Percentiles rank a stretch among this genome's conserved stretches.
Evolutionary conservation across 2,329 filamentous ascomycete genomes (phyloP).

Genomic region (Apiospora pterosperma): DNA sequence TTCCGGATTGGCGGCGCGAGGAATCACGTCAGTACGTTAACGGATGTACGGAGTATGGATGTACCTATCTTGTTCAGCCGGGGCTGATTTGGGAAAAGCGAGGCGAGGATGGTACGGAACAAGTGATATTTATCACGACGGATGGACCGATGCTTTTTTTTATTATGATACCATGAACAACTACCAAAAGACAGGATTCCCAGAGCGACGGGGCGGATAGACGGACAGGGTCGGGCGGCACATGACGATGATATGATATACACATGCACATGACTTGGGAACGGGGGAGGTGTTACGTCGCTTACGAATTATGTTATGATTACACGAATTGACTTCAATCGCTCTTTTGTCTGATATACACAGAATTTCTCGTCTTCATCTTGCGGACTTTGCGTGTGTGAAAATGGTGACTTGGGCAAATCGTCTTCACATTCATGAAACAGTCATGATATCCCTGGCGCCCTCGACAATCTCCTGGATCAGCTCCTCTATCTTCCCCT

Average conservation of each 20-base stretch:
- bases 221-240: background rate
- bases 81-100: constrained; percentile 17
- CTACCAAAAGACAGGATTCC: background rate
- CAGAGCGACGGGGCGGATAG: background rate
- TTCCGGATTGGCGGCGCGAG: constrained; percentile 41
- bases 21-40: constrained; percentile 21
- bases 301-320: constrained; percentile 2
- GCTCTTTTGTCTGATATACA: background rate
- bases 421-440: background rate
- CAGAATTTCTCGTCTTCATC: too few species aligned
- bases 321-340: background rate
- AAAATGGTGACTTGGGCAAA: too few species aligned
- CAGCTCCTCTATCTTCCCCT: constrained; percentile 17
- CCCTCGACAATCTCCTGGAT: constrained; percentile 18
- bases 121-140: background rate
- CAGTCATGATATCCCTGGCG: constrained; percentile 11
- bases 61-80: constrained; percentile 61
- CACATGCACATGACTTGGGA: background rate
- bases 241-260: constrained; percentile 2
- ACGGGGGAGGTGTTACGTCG: background rate
- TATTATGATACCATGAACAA: background rate
- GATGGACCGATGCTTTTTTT: background rate
- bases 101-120: background rate
- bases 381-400: too few species aligned
- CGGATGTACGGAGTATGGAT: constrained; percentile 44